Evolutionary conservation across 176 grass and related monocot genomes (phyloP).

Genomic region (Oryza officinalis): DNA sequence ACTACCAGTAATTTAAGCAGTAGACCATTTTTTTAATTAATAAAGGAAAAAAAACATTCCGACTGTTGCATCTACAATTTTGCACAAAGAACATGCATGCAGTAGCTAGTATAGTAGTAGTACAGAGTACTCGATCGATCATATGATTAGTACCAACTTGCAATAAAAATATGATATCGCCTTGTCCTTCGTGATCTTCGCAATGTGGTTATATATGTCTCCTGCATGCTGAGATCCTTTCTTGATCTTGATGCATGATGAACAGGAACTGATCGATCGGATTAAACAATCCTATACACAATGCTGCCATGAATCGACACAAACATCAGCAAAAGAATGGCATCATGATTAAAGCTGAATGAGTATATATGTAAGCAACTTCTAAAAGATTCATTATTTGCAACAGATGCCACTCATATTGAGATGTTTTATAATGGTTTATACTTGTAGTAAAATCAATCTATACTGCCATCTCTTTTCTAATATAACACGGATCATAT

Average conservation of each 20-base stretch:
- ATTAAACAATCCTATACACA: constrained; percentile 14
- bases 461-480: too few relatives aligned
- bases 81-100: too few relatives aligned
- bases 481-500: too few relatives aligned
- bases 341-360: constrained; percentile 7
- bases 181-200: constrained; percentile 42
- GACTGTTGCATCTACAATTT: background rate
- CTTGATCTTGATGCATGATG: constrained; percentile 25
- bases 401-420: background rate
- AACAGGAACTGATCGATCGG: constrained; percentile 28
- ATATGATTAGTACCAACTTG: constrained; percentile 35
- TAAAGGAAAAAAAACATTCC: background rate
- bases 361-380: background rate
- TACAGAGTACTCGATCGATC: constrained; percentile 2
- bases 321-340: background rate
- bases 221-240: constrained; percentile 8
- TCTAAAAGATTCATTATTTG: background rate
- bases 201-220: constrained; percentile 26
- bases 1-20: background rate
- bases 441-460: too few relatives aligned
- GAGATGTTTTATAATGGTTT: too few relatives aligned
- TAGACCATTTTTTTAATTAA: background rate
- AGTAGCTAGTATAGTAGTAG: background rate
- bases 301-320: background rate
- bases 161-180: constrained; percentile 4